A percentile compares a stretch with the other conserved stretches of the same genome.
Evolutionary conservation across 2,329 filamentous ascomycete genomes (phyloP).

Genomic region (Epicoccum sorghinum): DNA sequence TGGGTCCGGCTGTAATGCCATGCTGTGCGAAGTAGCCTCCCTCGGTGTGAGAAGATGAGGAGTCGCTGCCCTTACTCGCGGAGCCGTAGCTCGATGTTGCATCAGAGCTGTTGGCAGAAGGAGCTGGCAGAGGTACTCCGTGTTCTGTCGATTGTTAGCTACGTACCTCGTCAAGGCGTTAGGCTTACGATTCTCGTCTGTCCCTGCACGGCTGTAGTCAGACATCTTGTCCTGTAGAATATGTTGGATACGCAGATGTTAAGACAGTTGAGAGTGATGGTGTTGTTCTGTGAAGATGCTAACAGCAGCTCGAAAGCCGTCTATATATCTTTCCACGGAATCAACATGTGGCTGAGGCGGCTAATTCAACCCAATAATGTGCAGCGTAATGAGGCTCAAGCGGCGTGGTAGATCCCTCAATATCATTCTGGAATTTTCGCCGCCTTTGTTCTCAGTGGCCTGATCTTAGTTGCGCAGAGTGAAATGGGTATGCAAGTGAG

Average conservation of each 20-base stretch:
- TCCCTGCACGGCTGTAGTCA: not conserved
- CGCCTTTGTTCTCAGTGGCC: conserved; percentile 5
- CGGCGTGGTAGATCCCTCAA: conserved; percentile 10
- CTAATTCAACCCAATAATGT: not conserved
- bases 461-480: not conserved
- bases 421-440: not conserved
- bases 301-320: not conserved
- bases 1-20: conserved; percentile 18
- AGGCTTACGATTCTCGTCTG: not conserved
- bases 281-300: not conserved
- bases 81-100: not conserved
- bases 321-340: not conserved
- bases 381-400: conserved; percentile 2
- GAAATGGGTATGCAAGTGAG: not conserved
- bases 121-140: not conserved
- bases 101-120: not conserved
- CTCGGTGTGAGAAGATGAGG: not conserved
- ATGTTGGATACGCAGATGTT: too few species aligned
- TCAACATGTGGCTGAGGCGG: conserved; percentile 11
- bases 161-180: not conserved
- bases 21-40: conserved; percentile 7
- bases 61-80: conserved; percentile 1
- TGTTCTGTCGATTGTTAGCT: not conserved
- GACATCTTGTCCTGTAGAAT: not conserved
- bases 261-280: too few species aligned